phyloP scores from a whole-genome alignment of 371 early-diverging fungal genomes.

The Haplosporangium sp. region DNA sequence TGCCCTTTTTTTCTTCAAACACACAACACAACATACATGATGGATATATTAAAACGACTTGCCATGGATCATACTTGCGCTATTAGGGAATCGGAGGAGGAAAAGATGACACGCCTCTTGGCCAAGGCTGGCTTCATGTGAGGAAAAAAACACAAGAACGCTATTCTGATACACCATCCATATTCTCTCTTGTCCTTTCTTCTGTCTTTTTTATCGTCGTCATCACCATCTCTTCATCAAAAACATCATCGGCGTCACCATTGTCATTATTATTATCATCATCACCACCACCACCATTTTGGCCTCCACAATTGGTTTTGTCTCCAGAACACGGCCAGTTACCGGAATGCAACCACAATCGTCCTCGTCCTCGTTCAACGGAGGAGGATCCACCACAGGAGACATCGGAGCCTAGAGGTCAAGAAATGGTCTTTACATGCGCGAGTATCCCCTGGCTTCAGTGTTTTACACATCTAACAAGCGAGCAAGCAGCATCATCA shows the following conservation, averaged over 20 bases:
- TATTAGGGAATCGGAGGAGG: slow-evolving; percentile 66
- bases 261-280: no score
- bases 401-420: background rate
- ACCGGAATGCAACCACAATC: background rate
- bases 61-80: background rate
- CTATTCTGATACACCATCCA: slow-evolving; percentile 1
- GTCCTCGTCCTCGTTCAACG: background rate
- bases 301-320: background rate
- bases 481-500: no score
- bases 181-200: background rate
- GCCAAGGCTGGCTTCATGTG: slow-evolving; percentile 70
- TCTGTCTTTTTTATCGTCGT: background rate
- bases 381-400: background rate
- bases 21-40: background rate
- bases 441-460: no score
- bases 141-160: slow-evolving; percentile 6
- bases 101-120: slow-evolving; percentile 71
- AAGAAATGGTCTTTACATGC: no score
- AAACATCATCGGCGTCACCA: no score
- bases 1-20: background rate
- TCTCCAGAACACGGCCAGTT: background rate
- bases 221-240: no score
- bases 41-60: background rate
- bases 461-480: no score
- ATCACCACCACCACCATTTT: background rate